These are phyloP conservation scores for Kockovaella imperatae DNA, from an alignment of 768 basidiomycete species.

Conservation along the genomic window DNA sequence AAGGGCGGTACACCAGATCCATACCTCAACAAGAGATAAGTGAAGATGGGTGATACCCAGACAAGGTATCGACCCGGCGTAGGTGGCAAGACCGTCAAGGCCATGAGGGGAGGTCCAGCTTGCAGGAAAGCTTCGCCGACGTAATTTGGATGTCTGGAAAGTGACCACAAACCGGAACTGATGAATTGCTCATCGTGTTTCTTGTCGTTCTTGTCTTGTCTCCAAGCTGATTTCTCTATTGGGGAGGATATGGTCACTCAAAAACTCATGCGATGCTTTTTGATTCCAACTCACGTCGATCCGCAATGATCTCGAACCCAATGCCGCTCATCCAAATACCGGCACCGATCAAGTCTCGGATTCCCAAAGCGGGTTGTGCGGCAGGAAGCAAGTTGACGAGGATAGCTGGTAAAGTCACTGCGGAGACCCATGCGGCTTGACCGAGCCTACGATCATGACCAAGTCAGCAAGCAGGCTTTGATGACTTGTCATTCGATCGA, in stretches of 20 bases:
- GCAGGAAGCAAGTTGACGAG: slow-evolving; percentile 53
- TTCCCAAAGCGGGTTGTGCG: slow-evolving; percentile 52
- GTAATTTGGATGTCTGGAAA: slow-evolving; percentile 68
- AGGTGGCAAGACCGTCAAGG: slow-evolving; percentile 49
- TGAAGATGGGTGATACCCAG: slow-evolving; percentile 57
- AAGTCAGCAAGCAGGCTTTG: background rate
- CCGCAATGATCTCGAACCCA: slow-evolving; percentile 58
- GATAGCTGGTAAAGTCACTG: slow-evolving; percentile 64
- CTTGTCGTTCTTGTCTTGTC: slow-evolving; percentile 54
- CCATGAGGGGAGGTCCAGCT: slow-evolving; percentile 59
- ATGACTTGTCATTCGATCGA: slow-evolving; percentile 42
- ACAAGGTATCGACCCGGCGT: slow-evolving; percentile 46
- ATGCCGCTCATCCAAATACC: slow-evolving; percentile 56
- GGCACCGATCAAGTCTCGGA: slow-evolving; percentile 54
- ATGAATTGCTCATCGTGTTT: slow-evolving; percentile 66
- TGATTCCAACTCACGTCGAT: slow-evolving; percentile 46
- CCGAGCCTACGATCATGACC: slow-evolving; percentile 12
- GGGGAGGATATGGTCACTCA: background rate
- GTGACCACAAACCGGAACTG: slow-evolving; percentile 58
- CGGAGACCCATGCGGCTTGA: slow-evolving; percentile 57
- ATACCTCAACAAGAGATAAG: slow-evolving; percentile 54
- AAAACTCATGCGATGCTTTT: background rate
- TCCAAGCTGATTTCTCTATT: slow-evolving; percentile 58
- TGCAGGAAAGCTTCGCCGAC: slow-evolving; percentile 65
- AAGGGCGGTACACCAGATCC: slow-evolving; percentile 65